Percentiles rank a stretch among this genome's conserved stretches.
These are phyloP conservation scores for Diaporthe longicolla DNA, from an alignment of 2,329 filamentous ascomycete species.

Conservation along the genomic window DNA sequence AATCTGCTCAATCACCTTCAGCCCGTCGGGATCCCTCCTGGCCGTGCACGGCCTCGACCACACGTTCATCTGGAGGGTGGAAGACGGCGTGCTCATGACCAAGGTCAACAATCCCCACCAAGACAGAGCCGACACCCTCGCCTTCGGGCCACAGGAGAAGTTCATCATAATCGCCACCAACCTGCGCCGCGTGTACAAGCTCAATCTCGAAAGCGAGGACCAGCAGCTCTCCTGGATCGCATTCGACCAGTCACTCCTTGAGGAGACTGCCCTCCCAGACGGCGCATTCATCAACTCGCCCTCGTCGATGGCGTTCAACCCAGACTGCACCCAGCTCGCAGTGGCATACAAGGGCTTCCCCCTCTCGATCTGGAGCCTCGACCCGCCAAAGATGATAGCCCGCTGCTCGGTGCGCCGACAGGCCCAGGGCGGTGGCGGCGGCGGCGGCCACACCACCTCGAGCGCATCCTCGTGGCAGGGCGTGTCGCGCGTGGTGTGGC, in stretches of 20 bases:
- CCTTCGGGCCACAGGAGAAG: constrained; percentile 17
- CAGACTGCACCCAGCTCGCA: constrained; percentile 32
- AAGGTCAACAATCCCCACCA: constrained; percentile 20
- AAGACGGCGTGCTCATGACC: constrained; percentile 2
- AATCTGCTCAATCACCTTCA: constrained; percentile 32
- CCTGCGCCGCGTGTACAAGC: constrained; percentile 1
- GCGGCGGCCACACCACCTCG: constrained; percentile 6
- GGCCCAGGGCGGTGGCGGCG: constrained; percentile 3
- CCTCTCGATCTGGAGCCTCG: constrained; percentile 37
- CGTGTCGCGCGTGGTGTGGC: constrained; percentile 44
- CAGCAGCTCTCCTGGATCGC: constrained; percentile 4
- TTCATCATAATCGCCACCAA: constrained; percentile 30
- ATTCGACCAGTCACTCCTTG: constrained; percentile 16
- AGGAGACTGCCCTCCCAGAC: constrained; percentile 21
- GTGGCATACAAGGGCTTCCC: constrained; percentile 37
- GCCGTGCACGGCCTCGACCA: constrained; percentile 31
- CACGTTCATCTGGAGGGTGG: constrained; percentile 31
- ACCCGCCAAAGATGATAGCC: constrained; percentile 44
- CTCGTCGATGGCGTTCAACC: constrained; percentile 32
- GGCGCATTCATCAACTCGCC: constrained; percentile 32
- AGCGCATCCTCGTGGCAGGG: constrained; percentile 10
- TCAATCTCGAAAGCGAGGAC: not conserved
- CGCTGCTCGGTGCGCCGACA: constrained; percentile 42
- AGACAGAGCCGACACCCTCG: constrained; percentile 11
- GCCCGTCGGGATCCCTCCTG: not conserved